Evolutionary conservation across 345 rosid genomes (phyloP), one percentile per base, ranked within the genome.

Genomic region (Lepidium aucheri): DNA sequence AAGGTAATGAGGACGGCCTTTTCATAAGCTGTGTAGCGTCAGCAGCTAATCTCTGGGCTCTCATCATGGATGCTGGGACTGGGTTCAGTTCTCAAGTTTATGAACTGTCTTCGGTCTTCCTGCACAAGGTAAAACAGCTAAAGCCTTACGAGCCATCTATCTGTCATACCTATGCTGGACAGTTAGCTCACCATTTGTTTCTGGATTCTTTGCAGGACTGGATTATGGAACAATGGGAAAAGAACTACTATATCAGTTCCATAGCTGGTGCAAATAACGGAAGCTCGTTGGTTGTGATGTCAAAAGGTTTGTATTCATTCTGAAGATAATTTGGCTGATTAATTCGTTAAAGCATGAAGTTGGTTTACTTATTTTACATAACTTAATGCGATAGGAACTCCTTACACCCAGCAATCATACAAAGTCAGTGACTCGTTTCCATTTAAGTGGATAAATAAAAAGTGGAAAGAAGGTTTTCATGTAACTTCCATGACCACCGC

Each of bases 221-320:
- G 98, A 93, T 93, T 59, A 90, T 93, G 98, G 98, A 90, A 57
- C 97, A 93, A 46, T 93, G 98, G 98, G 98, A 92, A 76, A 92
- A 82, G 71, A 92, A 86, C 66, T 93, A 75, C 71, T 93, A 93
- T 70, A 93, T 93, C 62, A 93, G 91, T 73, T 85, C 97, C 15
- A 88, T 93, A 54, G 97, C 98, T 42, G 98, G 98, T 59, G 84
- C 98, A 36, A 74, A 59, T 73, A 93, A 93, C 54, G 98, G 96
- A 36, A 90, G 90, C 76, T 93, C 98, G 26, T 72, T 90, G 77
- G 98, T 93, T 55, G 92, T 90, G 47, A 93, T 93, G 97, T 80
- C 98, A 9, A 93, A 93, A 82, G 98, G 98, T 92, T 58, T 54
- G 83, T 74, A 22, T 41, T 70, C 26, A 13, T 9, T 7, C 43